Evolutionary conservation across 768 basidiomycete genomes (phyloP), one percentile per base, ranked within the genome.

Genomic region (Cystofilobasidium ferigula): DNA sequence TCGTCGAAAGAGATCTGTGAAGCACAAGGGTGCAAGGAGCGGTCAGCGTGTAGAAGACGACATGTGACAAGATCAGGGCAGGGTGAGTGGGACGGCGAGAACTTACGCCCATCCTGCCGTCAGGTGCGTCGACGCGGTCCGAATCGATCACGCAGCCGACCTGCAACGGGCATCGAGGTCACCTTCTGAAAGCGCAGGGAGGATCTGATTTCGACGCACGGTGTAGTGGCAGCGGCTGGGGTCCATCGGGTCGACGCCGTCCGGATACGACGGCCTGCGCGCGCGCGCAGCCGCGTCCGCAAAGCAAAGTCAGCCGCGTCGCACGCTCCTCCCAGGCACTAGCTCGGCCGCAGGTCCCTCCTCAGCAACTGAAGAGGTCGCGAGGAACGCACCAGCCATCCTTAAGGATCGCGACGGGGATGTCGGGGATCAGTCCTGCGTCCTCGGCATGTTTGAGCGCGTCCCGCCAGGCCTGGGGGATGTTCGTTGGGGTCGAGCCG

Each of bases 71-170:
- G 30, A 14, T 57, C 32, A 34, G 26, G 16, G 8, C 12, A 48
- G n/a, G 5, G 20, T 2, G 20, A 30, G 47, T 5, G 7, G 48
- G 22, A n/a, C n/a, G n/a, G n/a, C n/a, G n/a, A n/a, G n/a, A 16
- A 72, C 73, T 45, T 66, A 75, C 71, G 3, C 73, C 87, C 60
- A 88, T 77, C 61, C 80, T 76, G 10, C 87, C 86, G 35, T 80
- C 74, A 0, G 91, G 90, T 0, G 86, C 87, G 68, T 92, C 83
- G 83, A 88, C 72, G 69, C 89, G 87, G 14, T 81, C 83, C 5
- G 79, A 70, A 48, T 78, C 80, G 58, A 73, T 73, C 9, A 40
- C 38, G 63, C 75, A 10, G 16, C 3, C 3, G 57, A 56, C 38
- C 18, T 42, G 38, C 8, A 30, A 9, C 18, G 45, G 32, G 43